Evolutionary conservation across 495 filamentous ascomycete species (phyloP).

Genomic region (Penicillium dipodomyicola): DNA sequence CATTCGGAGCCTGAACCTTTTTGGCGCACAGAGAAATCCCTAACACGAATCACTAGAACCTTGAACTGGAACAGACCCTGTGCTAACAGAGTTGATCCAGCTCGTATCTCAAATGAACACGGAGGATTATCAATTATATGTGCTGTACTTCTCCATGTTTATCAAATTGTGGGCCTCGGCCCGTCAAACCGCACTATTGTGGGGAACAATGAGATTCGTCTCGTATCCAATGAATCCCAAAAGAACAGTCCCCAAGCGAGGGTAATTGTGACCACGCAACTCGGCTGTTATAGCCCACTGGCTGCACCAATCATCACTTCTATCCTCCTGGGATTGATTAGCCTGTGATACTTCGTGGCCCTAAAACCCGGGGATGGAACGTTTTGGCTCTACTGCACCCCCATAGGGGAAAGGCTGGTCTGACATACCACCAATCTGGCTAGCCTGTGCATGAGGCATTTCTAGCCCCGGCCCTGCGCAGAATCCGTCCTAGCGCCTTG

Average conservation of each 20-base stretch:
- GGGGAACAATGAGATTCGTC: slow-evolving; percentile 1
- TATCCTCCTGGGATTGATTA: background rate
- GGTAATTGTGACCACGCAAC: background rate
- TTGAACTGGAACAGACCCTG: background rate
- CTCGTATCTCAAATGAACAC: slow-evolving; percentile 3
- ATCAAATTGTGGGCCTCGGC: slow-evolving; percentile 12
- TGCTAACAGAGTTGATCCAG: background rate
- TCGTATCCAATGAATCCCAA: background rate
- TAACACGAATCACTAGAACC: background rate
- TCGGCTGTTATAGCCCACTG: background rate
- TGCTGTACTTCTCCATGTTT: background rate
- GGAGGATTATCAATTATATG: background rate
- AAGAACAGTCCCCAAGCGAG: background rate
- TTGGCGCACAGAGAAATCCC: background rate
- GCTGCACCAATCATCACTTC: background rate
- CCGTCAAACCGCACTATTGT: slow-evolving; percentile 5
- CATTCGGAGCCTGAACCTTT: background rate
- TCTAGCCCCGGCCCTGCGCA: background rate
- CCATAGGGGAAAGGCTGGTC: slow-evolving; percentile 1
- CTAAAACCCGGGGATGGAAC: slow-evolving; percentile 3
- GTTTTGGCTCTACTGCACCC: background rate
- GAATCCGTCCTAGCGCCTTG: background rate
- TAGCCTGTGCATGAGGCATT: background rate
- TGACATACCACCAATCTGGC: slow-evolving; percentile 1
- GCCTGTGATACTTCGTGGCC: background rate